Evolutionary conservation across 2,329 filamentous ascomycete genomes (phyloP).

Genomic region (Trichoderma arundinaceum): DNA sequence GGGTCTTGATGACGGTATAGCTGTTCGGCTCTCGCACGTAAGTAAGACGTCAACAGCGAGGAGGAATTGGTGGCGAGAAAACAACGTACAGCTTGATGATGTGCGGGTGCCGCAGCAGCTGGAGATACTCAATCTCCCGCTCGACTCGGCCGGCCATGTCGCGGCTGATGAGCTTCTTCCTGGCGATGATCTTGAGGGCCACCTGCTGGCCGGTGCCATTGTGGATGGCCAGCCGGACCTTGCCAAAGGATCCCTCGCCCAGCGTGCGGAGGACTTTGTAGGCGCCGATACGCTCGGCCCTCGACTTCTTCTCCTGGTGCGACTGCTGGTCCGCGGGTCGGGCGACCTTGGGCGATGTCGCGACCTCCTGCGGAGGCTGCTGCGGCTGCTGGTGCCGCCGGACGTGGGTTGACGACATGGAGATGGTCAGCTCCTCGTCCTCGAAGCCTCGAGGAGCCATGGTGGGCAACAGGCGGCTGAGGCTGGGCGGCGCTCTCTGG

Average conservation of each 20-base stretch:
- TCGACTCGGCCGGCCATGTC: slow-evolving; percentile 99
- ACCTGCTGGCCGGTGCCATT: slow-evolving; percentile 93
- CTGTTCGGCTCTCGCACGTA: slow-evolving; percentile 50
- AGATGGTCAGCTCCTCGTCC: slow-evolving; percentile 83
- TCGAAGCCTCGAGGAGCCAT: slow-evolving; percentile 68
- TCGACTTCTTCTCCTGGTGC: slow-evolving; percentile 53
- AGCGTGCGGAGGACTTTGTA: slow-evolving; percentile 91
- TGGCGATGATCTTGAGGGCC: slow-evolving; percentile 95
- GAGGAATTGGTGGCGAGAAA: neutral
- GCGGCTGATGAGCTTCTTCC: slow-evolving; percentile 92
- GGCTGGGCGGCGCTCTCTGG: slow-evolving; percentile 19
- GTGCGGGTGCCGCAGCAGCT: slow-evolving; percentile 92
- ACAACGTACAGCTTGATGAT: slow-evolving; percentile 91
- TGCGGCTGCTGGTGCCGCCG: slow-evolving; percentile 54
- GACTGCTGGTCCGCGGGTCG: slow-evolving; percentile 44
- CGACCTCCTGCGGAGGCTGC: slow-evolving; percentile 37
- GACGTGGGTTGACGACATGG: slow-evolving; percentile 68
- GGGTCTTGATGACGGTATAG: slow-evolving; percentile 95
- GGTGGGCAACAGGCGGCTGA: slow-evolving; percentile 32
- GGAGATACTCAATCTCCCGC: slow-evolving; percentile 96
- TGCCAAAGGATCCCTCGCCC: slow-evolving; percentile 96
- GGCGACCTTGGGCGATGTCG: slow-evolving; percentile 39
- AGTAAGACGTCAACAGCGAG: slow-evolving; percentile 1
- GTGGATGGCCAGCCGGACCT: slow-evolving; percentile 96
- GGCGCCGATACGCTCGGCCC: slow-evolving; percentile 82